Conservation (phyloP, 805 yeast species). For the Kodamaea hsintzibuensis region DNA sequence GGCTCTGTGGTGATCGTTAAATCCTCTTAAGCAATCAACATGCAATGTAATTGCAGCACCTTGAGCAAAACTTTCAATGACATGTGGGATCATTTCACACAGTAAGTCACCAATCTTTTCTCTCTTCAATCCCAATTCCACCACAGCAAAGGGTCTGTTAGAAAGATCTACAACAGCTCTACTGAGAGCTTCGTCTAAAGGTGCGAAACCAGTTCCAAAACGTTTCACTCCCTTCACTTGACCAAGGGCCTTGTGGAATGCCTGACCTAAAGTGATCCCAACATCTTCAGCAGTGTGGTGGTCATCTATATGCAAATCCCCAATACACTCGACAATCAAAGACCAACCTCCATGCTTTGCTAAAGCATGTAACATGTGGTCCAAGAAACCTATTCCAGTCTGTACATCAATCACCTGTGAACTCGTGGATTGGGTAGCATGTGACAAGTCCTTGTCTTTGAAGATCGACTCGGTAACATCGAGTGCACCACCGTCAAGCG, state of each 20-base stretch:
- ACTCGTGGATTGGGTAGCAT: constrained; percentile 69
- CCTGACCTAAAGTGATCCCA: constrained; percentile 87
- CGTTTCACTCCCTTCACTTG: constrained; percentile 87
- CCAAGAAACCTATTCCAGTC: constrained; percentile 93
- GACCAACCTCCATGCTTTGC: constrained; percentile 99
- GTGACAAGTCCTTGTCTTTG: constrained; percentile 30
- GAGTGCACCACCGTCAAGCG: constrained; percentile 83
- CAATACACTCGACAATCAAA: constrained; percentile 81
- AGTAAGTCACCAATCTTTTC: constrained; percentile 92
- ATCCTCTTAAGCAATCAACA: constrained; percentile 91
- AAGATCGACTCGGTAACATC: constrained; percentile 62
- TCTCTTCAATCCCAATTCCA: constrained; percentile 85
- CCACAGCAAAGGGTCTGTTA: constrained; percentile 87
- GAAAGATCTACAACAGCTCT: constrained; percentile 96
- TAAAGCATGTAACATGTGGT: constrained; percentile 96
- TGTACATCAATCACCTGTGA: constrained; percentile 77
- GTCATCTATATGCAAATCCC: constrained; percentile 94
- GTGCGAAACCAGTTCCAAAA: constrained; percentile 92
- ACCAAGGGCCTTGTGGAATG: constrained; percentile 89
- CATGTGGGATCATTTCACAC: constrained; percentile 98
- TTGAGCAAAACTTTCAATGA: constrained; percentile 89
- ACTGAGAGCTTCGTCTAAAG: constrained; percentile 92
- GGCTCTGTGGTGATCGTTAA: constrained; percentile 94
- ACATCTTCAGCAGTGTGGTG: constrained; percentile 97
- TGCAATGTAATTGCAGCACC: constrained; percentile 90